These are phyloP conservation scores for Penicillium coffeae DNA, from an alignment of 495 filamentous ascomycete species.

Conservation along the genomic window DNA sequence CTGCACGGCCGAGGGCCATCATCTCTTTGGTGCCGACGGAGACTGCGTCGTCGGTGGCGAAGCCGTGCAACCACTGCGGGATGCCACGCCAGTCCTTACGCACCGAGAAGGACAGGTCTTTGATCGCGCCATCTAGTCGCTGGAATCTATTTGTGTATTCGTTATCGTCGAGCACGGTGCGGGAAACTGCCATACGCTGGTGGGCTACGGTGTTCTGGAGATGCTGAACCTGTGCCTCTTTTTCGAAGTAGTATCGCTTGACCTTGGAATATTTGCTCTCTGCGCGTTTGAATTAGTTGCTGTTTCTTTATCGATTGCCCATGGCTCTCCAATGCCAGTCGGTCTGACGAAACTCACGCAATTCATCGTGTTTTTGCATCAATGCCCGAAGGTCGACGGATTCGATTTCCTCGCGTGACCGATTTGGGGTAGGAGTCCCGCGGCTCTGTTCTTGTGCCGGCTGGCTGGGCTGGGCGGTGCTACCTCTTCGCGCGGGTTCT, in stretches of 20 bases:
- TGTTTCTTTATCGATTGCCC: no score
- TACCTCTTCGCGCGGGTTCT: constrained; percentile 12
- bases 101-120: constrained; percentile 90
- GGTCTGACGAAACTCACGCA: constrained; percentile 54
- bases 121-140: constrained; percentile 89
- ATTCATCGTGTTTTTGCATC: constrained; percentile 54
- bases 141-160: constrained; percentile 90
- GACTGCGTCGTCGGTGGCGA: constrained; percentile 79
- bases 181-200: constrained; percentile 89
- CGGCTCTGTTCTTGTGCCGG: constrained; percentile 44
- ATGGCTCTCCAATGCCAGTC: no score
- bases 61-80: constrained; percentile 71
- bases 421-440: constrained; percentile 55
- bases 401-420: constrained; percentile 50
- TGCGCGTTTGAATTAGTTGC: constrained; percentile 35
- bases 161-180: constrained; percentile 92
- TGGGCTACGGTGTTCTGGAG: constrained; percentile 95
- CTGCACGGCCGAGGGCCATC: constrained; percentile 89
- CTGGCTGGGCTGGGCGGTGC: constrained; percentile 26
- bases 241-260: constrained; percentile 95
- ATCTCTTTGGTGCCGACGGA: constrained; percentile 87
- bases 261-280: constrained; percentile 97
- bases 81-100: constrained; percentile 85
- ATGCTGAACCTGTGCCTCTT: constrained; percentile 87
- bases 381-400: constrained; percentile 45